Evolutionary conservation across 176 grass and related monocot genomes (phyloP).

Genomic region (Aegilops bicornis): DNA sequence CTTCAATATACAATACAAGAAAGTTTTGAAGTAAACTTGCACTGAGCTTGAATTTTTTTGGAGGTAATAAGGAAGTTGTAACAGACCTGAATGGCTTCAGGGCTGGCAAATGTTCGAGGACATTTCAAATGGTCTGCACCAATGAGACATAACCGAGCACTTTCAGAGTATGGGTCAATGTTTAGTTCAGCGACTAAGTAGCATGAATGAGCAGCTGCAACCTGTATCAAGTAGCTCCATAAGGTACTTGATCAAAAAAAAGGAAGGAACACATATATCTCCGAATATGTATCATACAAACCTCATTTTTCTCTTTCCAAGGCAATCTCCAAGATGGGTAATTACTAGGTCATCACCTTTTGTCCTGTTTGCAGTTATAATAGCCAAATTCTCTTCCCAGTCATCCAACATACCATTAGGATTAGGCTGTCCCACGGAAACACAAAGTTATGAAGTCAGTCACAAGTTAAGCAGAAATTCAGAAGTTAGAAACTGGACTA

Average conservation of each 20-base stretch:
- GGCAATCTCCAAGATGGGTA: constrained; percentile 94
- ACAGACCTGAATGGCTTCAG: constrained; percentile 90
- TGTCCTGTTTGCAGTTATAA: constrained; percentile 95
- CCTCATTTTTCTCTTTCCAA: constrained; percentile 99
- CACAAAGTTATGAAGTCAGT: constrained; percentile 1
- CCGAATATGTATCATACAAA: constrained; percentile 38
- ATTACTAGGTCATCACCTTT: constrained; percentile 92
- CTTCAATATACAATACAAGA: not conserved
- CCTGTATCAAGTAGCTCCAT: constrained; percentile 50
- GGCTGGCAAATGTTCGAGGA: constrained; percentile 82
- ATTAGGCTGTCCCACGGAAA: constrained; percentile 38
- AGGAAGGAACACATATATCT: constrained; percentile 13
- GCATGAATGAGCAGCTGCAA: constrained; percentile 91
- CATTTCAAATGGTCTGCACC: constrained; percentile 93
- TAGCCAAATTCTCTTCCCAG: constrained; percentile 99
- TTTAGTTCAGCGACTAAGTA: constrained; percentile 97
- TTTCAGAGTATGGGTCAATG: constrained; percentile 82
- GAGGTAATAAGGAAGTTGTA: constrained; percentile 1
- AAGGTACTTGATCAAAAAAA: constrained; percentile 23
- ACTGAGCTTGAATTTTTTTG: not conserved
- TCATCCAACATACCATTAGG: constrained; percentile 86
- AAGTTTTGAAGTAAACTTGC: constrained; percentile 5
- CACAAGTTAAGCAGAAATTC: constrained; percentile 9
- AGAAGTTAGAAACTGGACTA: not conserved
- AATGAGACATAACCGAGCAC: constrained; percentile 85